Conservation (phyloP, 2,329 filamentous ascomycete species). For the Didymella segeticola region DNA sequence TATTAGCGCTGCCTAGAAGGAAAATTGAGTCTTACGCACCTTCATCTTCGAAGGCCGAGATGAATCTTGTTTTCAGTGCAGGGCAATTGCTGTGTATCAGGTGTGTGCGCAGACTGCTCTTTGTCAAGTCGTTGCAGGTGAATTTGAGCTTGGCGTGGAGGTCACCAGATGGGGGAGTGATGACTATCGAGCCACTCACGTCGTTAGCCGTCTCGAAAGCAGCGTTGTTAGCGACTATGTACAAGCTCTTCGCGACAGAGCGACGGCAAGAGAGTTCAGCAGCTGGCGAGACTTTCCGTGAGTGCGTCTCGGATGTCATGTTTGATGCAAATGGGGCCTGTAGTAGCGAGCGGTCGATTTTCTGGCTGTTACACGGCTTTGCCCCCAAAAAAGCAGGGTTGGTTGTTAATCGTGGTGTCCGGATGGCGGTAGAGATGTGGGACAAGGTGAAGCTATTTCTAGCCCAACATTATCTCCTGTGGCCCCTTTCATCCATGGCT, state of each 20-base stretch:
- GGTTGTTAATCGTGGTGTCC: too few species aligned
- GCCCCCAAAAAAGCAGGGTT: too few species aligned
- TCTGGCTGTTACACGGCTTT: too few species aligned
- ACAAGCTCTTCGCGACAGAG: neutral
- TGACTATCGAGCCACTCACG: neutral
- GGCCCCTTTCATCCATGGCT: too few species aligned
- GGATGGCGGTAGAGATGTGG: too few species aligned
- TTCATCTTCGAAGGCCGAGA: constrained; percentile 4
- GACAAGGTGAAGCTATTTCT: too few species aligned
- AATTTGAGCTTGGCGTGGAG: neutral
- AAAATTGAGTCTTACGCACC: neutral
- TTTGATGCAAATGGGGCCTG: too few species aligned
- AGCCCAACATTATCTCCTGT: too few species aligned
- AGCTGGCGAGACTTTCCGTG: neutral
- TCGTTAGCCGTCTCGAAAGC: neutral
- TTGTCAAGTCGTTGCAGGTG: neutral
- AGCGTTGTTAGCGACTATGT: neutral
- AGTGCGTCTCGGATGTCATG: neutral
- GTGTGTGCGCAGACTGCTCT: neutral
- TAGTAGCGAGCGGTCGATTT: neutral
- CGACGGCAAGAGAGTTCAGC: neutral
- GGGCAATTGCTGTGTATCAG: neutral
- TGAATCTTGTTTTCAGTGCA: neutral
- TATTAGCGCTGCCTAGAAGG: neutral
- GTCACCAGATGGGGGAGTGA: neutral